These are phyloP conservation scores for Coemansia biformis DNA, from an alignment of 192 early-diverging fungal species.

Conservation along the genomic window DNA sequence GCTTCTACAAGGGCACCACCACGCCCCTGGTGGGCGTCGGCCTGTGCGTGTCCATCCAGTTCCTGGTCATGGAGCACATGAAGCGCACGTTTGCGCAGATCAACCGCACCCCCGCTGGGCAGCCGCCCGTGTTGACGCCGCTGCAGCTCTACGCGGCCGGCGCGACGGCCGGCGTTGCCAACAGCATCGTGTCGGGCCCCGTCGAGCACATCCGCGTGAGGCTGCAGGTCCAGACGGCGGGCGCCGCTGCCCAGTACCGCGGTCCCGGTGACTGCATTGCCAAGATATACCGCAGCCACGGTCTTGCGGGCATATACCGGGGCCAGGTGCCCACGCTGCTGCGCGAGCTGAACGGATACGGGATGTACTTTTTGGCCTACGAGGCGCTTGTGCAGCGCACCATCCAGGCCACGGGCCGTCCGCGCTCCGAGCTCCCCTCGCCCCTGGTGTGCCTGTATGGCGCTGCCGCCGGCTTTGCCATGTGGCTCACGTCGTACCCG, in stretches of 20 bases:
- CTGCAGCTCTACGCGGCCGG: constrained; percentile 83
- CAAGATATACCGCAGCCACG: constrained; percentile 72
- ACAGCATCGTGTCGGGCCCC: constrained; percentile 84
- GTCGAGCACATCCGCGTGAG: constrained; percentile 96
- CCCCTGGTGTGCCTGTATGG: constrained; percentile 78
- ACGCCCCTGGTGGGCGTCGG: constrained; percentile 93
- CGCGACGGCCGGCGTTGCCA: constrained; percentile 79
- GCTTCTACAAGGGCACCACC: constrained; percentile 92
- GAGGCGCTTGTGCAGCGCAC: constrained; percentile 80
- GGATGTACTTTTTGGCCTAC: constrained; percentile 89
- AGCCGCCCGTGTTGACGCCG: constrained; percentile 55
- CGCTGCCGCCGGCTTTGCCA: constrained; percentile 74
- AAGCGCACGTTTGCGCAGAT: constrained; percentile 69
- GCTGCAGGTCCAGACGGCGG: constrained; percentile 84
- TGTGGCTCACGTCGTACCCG: constrained; percentile 86
- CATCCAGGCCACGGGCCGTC: constrained; percentile 56
- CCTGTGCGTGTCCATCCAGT: constrained; percentile 97
- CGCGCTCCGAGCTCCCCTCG: constrained; percentile 67
- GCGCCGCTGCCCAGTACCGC: constrained; percentile 51
- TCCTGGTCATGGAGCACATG: constrained; percentile 78
- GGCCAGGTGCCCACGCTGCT: constrained; percentile 81
- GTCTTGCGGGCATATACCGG: constrained; percentile 80
- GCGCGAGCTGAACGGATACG: constrained; percentile 90
- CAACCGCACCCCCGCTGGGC: constrained; percentile 52
- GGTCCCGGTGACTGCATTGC: constrained; percentile 82